Evolutionary conservation across 139 green algal species (phyloP), one percentile per base, ranked within the genome.

Genomic region (Pseudopediastrum boryanum): DNA sequence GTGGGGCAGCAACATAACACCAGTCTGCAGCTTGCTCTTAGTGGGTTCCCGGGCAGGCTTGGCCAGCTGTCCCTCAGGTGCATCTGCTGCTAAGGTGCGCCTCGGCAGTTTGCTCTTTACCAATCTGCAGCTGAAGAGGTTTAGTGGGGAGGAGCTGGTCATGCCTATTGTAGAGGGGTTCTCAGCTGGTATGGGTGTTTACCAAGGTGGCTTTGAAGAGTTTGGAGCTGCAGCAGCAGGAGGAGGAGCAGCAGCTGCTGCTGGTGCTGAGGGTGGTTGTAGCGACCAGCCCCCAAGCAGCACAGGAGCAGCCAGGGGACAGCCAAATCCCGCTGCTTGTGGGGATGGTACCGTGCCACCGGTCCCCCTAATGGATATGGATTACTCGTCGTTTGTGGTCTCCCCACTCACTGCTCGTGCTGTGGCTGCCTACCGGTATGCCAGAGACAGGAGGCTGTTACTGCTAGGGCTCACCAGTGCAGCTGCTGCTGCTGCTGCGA

Each of bases 61-160:
- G 35, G 62, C n/a, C 74, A 71, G 31, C 31, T 43, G 61, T 36
- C 25, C 62, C 31, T 44, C 62, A n/a, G 74, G 62, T 8, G 35
- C 33, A 8, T 36, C 66, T 3, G 44, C 51, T 41, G 74, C 61
- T 9, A 65, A 54, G 48, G 21, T 41, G 44, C 74, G 50, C 21
- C 9, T 81, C 62, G 62, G 44, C 0, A 66, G 62, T 19, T 3
- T 74, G 46, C 43, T 81, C 62, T 33, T 72, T 9, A 63, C 73
- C 23, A 81, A 81, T 48, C 62, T 81, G 33, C 74, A 81, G 74
- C 74, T 81, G 43, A n/a, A n/a, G n/a, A n/a, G n/a, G n/a, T n/a
- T n/a, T n/a, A n/a, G n/a, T n/a, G n/a, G n/a, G n/a, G n/a, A 43
- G 12, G 36, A 48, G 35, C 43, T 63, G 6, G 73, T 63, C 3